These are phyloP conservation scores for Aschersonia sp. DNA, from an alignment of 2,329 filamentous ascomycete species.

Conservation along the genomic window DNA sequence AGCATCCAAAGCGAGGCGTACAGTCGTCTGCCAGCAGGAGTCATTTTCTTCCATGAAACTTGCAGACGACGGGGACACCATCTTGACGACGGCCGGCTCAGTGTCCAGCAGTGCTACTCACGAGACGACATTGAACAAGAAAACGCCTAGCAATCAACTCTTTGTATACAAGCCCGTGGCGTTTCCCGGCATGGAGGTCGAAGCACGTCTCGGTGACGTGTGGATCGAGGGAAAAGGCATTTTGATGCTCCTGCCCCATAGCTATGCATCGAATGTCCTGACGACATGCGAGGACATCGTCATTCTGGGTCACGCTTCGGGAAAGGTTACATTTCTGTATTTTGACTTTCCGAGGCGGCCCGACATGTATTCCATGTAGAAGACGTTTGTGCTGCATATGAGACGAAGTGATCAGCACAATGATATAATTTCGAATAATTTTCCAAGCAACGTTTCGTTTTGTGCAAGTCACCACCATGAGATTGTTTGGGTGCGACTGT, in stretches of 20 bases:
- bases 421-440: no score
- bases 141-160: constrained; percentile 1
- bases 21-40: constrained; percentile 4
- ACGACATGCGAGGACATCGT: constrained; percentile 4
- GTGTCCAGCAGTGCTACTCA: constrained; percentile 1
- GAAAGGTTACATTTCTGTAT: constrained; percentile 6
- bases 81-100: constrained; percentile 5
- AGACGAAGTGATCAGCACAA: no score
- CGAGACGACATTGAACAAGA: constrained; percentile 3
- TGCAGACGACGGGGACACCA: constrained; percentile 1
- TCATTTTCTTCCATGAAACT: constrained; percentile 4
- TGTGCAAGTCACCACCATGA: no score
- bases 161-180: constrained; percentile 6
- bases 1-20: constrained; percentile 1
- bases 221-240: constrained; percentile 4
- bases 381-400: not conserved
- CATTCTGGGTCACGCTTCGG: constrained; percentile 5
- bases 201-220: constrained; percentile 4
- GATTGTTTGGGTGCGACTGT: no score
- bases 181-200: constrained; percentile 5
- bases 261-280: constrained; percentile 4
- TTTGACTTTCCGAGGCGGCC: constrained; percentile 4
- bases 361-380: constrained; percentile 1
- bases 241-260: constrained; percentile 4
- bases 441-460: no score